Base-by-base conservation (phyloP, 2,329 filamentous ascomycete species). In the Trichophyton benhamiae region DNA sequence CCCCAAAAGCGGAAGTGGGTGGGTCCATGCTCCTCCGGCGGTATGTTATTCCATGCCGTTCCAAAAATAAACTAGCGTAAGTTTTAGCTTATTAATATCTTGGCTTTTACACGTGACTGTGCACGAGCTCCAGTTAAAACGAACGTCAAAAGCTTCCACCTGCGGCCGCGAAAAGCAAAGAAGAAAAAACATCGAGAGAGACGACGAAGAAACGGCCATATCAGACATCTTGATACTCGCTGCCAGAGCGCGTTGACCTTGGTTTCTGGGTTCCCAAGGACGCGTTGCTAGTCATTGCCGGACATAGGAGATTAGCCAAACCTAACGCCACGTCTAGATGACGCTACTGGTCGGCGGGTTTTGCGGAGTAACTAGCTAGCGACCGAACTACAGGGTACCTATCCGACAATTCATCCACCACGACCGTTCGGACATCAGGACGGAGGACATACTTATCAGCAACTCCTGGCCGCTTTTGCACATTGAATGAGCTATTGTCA, bases 241-340 rank as follows among this genome's bases (percentile, higher is more conserved):
- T 4, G 20, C 46, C 22, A 22, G 11, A 15, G 46, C 13, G 11
- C 25, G 20, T 44, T 7, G 13, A 13, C n/a, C 20, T 25, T 9
- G 46, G 25, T 15, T 49, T 1, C 11, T 49, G 22, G 11, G 13
- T 3, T 30, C 22, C 25, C 9, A 15, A 49, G 46, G 20, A 15
- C 3, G 11, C 11, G 17, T 25, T 27, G 11, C 15, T 49, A 27
- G 20, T 27, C 6, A 22, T 49, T 25, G 36, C 3, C 53, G 53
- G 53, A 57, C 15, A 57, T 57, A 57, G 53, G 53, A 57, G 53
- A 57, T 57, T 57, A 57, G 27, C 53, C 22, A 20, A 30, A n/a
- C 9, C 17, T 41, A 36, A 38, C 53, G 53, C 53, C 36, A 49
- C 46, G 46, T 15, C 9, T 11, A 6, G 20, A 49, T 49, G 46